Percentiles rank a stretch among this genome's conserved stretches.
phyloP scores from a whole-genome alignment of 1,284 basidiomycete genomes.

The Ustilago cynodontis region DNA sequence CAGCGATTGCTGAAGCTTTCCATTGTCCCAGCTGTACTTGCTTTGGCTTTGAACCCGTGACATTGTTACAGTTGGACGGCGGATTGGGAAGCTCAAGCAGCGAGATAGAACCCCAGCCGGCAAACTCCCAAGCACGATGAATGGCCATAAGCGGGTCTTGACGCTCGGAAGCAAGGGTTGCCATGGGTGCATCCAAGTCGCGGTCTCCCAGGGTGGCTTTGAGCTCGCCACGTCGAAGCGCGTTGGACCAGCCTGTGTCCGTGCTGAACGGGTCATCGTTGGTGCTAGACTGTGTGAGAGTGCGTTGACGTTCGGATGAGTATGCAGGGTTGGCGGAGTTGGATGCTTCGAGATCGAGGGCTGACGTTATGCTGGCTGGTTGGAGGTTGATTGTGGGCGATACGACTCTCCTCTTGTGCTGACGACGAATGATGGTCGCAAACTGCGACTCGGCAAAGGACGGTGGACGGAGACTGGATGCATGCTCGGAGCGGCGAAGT shows the following conservation, averaged over 20 bases:
- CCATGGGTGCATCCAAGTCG: slow-evolving; percentile 14
- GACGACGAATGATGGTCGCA: slow-evolving; percentile 59
- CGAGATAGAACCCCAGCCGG: slow-evolving; percentile 61
- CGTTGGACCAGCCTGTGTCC: slow-evolving; percentile 25
- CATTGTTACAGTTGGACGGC: neutral
- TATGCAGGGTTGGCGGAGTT: neutral
- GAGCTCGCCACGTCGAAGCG: slow-evolving; percentile 36
- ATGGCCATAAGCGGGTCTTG: slow-evolving; percentile 48
- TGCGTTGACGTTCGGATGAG: neutral
- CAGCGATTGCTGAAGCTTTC: slow-evolving; percentile 54
- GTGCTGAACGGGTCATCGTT: slow-evolving; percentile 18
- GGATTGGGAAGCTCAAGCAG: slow-evolving; percentile 49
- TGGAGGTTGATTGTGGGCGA: slow-evolving; percentile 41
- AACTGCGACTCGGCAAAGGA: slow-evolving; percentile 60
- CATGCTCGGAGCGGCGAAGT: neutral
- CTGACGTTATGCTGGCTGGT: slow-evolving; percentile 13
- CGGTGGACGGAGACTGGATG: slow-evolving; percentile 32
- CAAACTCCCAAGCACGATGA: slow-evolving; percentile 57
- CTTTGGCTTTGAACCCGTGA: neutral
- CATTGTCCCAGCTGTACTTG: slow-evolving; percentile 48
- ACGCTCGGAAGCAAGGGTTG: slow-evolving; percentile 34
- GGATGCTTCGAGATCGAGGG: slow-evolving; percentile 38
- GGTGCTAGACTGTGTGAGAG: neutral
- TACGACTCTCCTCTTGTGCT: slow-evolving; percentile 53
- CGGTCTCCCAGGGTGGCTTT: slow-evolving; percentile 16